Evolutionary conservation across 371 early-diverging fungal species (phyloP), one percentile per base, ranked within the genome.

Genomic region (Haplosporangium sp.): DNA sequence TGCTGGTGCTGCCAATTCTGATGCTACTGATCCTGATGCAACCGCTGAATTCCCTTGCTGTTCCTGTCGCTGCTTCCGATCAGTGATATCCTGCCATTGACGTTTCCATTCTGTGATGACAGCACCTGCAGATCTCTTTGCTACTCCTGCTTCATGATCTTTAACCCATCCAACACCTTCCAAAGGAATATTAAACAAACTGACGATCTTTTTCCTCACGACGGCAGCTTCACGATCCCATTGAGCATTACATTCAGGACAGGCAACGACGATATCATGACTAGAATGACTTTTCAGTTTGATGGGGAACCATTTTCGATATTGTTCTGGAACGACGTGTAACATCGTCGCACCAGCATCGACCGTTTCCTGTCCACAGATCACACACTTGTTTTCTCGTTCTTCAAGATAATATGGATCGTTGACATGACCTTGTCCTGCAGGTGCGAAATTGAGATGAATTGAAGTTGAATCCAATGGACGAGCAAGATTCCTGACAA

Each of bases 281-380:
- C 83, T 83, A 4, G 83, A 70, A 38, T 82, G 84, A 13, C 82
- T 81, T 70, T 84, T 84, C 45, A 84, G 63, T 47, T 61, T 56
- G 34, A 76, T 56, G 0, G 84, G 84, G 38, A 84, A 73, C 71
- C 77, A 76, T 45, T 77, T 82, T 11, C 84, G 62, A 42, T 84
- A 84, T 45, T 82, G 81, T 34, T 84, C 82, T 9, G 84, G 84
- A 2, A 84, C 82, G 3, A 83, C 75, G 61, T 83, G 83, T 15
- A 77, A 48, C 78, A 83, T 74, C 34, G 83, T 74, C 19, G 77
- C 75, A 2, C 75, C 75, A 17, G 58, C 77, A 20, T 74, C 71
- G 2, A 20, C 66, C 3, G 75, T 81, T 44, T 38, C 45, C 9
- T 65, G 37, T 15, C 74, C 84, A 56, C 84, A 84, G 38, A 73